These are phyloP conservation scores for Aegle marmelos DNA, from an alignment of 345 rosid genomes.

Conservation along the genomic window DNA sequence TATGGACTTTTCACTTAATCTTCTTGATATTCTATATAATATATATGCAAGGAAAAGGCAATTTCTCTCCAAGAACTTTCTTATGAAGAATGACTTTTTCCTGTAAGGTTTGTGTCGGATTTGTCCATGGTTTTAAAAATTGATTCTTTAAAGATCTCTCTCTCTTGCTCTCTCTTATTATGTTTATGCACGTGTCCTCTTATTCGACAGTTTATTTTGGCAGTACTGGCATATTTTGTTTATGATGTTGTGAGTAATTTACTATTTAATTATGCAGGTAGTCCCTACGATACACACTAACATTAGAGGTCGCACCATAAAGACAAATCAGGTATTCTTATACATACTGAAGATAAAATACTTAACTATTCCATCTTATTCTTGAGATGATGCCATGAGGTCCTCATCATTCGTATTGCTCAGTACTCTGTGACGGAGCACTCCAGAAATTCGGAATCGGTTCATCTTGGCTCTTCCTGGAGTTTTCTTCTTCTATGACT, in stretches of 20 bases:
- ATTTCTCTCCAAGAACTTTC: neutral
- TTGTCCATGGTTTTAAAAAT: neutral
- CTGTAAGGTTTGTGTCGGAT: neutral
- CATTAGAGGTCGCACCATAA: constrained; percentile 51
- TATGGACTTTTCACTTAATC: neutral
- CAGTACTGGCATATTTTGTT: neutral
- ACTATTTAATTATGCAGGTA: constrained; percentile 51
- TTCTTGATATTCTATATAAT: neutral
- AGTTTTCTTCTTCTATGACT: constrained; percentile 87
- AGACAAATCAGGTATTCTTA: constrained; percentile 68
- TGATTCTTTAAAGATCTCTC: neutral
- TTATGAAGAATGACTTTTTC: neutral
- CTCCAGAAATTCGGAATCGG: constrained; percentile 52
- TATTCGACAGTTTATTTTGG: neutral
- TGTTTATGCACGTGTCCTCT: neutral
- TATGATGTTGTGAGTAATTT: neutral
- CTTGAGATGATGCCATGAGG: constrained; percentile 12
- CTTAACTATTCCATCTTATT: constrained; percentile 4
- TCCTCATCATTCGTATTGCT: neutral
- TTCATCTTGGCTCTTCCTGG: constrained; percentile 53
- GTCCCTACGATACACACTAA: constrained; percentile 85
- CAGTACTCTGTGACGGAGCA: constrained; percentile 94
- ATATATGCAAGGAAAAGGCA: neutral
- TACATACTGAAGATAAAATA: neutral
- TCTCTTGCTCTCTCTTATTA: neutral